These are phyloP conservation scores for Colletotrichum graminicola DNA, from an alignment of 2,329 filamentous ascomycete genomes.

Conservation along the genomic window DNA sequence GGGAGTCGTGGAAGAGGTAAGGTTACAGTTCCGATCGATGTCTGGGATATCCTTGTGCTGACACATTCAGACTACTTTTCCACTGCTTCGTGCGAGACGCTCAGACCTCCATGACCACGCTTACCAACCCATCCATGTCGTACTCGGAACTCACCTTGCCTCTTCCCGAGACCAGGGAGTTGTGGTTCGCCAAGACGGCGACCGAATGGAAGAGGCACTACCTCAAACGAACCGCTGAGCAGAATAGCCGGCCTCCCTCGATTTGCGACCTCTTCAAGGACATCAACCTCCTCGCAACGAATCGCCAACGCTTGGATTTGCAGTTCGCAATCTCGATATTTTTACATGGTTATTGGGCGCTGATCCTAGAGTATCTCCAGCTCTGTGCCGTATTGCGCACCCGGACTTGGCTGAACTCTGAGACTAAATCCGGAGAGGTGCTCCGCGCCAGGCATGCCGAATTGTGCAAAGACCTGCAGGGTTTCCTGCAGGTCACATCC, in stretches of 20 bases:
- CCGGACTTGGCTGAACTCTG: slow-evolving; percentile 60
- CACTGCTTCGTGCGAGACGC: slow-evolving; percentile 75
- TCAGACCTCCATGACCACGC: slow-evolving; percentile 75
- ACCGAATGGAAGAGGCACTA: slow-evolving; percentile 74
- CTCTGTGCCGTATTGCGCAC: slow-evolving; percentile 63
- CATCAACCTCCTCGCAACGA: slow-evolving; percentile 62
- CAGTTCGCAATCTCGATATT: slow-evolving; percentile 70
- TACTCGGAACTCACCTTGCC: slow-evolving; percentile 77
- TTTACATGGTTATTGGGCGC: slow-evolving; percentile 73
- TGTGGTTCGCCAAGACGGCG: slow-evolving; percentile 76
- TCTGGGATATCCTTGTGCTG: slow-evolving; percentile 36
- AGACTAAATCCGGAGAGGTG: slow-evolving; percentile 58
- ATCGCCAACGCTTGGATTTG: slow-evolving; percentile 66
- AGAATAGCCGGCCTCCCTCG: slow-evolving; percentile 60
- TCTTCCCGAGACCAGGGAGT: slow-evolving; percentile 69
- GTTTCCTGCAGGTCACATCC: slow-evolving; percentile 58
- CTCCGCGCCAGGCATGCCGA: slow-evolving; percentile 71
- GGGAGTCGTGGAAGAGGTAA: slow-evolving; percentile 75
- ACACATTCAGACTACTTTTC: slow-evolving; percentile 65
- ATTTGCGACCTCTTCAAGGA: slow-evolving; percentile 69
- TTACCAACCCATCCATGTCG: slow-evolving; percentile 74
- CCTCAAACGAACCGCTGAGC: slow-evolving; percentile 55
- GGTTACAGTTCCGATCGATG: not conserved
- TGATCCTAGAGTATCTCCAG: slow-evolving; percentile 76
- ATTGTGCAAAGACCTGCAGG: slow-evolving; percentile 68